Evolutionary conservation across 1,284 basidiomycete genomes (phyloP), one percentile per base, ranked within the genome.

Genomic region (Trametes sp.): DNA sequence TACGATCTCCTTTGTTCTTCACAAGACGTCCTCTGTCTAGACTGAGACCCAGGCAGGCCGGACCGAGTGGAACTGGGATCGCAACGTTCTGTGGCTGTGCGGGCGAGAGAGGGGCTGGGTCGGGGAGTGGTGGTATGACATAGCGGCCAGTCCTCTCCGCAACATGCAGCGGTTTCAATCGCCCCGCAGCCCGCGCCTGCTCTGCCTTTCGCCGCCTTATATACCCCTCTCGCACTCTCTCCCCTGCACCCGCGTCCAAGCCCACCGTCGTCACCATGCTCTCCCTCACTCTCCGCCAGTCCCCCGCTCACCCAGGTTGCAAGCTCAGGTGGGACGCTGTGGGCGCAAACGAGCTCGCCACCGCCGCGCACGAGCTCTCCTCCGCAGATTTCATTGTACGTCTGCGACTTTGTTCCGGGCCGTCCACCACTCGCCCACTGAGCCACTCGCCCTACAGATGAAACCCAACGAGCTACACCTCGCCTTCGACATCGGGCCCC

Each of bases 381-480:
- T 51, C 54, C 4, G 58, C 63, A 9, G 66, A 67, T 11, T 49
- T 59, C 31, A 44, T 61, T 28, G 66, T 67, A 49, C 23, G 66
- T 58, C 52, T 29, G 1, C 6, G 42, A 13, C 14, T 52, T 28
- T 26, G 8, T 31, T 2, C n/a, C n/a, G n/a, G n/a, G n/a, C n/a
- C n/a, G n/a, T n/a, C n/a, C n/a, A n/a, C n/a, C n/a, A n/a, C n/a
- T n/a, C n/a, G n/a, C n/a, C n/a, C n/a, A n/a, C n/a, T n/a, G n/a
- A n/a, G n/a, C n/a, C n/a, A n/a, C 49, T 9, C 28, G 10, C 19
- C 54, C 21, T 23, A 4, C 41, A 67, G 66, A 48, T 67, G 24
- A 68, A 65, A 49, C 63, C 63, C 46, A 63, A 56, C 23, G 63
- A 68, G 44, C 59, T 68, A 16, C 66, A 68, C 35, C 63, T 68